Evolutionary conservation across 306 rosid genomes (phyloP), one percentile per base, ranked within the genome.

Genomic region (Potentilla sterilis): DNA sequence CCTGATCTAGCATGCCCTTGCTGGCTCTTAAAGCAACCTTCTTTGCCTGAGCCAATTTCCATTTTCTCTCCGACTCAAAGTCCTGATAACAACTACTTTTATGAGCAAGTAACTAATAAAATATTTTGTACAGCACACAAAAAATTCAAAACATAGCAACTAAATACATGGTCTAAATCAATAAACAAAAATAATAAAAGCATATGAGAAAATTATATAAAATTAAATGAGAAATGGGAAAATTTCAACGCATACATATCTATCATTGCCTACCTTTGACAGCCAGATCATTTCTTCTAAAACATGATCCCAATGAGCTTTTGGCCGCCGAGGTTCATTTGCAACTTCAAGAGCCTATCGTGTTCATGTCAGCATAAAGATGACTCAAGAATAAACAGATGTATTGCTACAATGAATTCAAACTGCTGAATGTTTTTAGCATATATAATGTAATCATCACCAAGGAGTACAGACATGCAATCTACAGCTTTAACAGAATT

Each of bases 251-350:
- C 44, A 74, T n/a, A 77, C 72, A 72, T 74, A 74, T 73, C 72
- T 22, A 54, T 62, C 44, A 77, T 37, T 58, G 28, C 32, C 7
- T 80, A 95, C 98, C 97, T 95, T 95, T 52, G 98, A 95, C 58
- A 95, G 85, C 98, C 98, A 95, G 74, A 83, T 88, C 98, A 95
- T 95, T 87, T 95, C 99, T 80, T 95, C 99, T 70, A 95, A 90
- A 78, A 95, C 99, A 90, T 95, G 97, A 86, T 95, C 99, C 99
- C 99, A 95, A 77, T 95, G 99, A 69, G 96, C 82, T 85, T 95
- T 95, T 59, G 97, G 96, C 52, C 97, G 93, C 9, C 82, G 85
- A 67, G 92, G 96, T 77, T 95, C 99, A 82, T 83, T 87, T 15
- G 93, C 85, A 92, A 89, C 91, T 85, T 95, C 99, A 84, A 90